Base-by-base conservation (phyloP, 495 filamentous ascomycete species). In the Podospora pseudocomata region DNA sequence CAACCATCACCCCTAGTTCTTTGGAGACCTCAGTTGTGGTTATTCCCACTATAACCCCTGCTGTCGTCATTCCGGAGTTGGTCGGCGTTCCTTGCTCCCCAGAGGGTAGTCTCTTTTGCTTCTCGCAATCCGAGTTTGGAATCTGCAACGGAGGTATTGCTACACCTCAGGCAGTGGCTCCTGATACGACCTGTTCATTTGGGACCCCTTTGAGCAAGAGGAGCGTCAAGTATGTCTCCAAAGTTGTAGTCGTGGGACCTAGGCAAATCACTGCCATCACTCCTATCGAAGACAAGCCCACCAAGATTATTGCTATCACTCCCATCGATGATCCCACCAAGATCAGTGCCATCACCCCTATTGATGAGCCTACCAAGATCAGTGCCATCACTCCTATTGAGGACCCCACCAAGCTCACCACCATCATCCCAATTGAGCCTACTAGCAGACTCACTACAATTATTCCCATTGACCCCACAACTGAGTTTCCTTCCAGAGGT, bases 31-130 rank as follows among this genome's bases (percentile, higher is more conserved):
- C 27, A 13, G 20, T 16, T 32, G 60, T 28, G 20, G 23, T 62
- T 55, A 66, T 7, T 2, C 53, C 66, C 4, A 20, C 61, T 49
- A 15, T 0, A 13, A 49, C 19, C 30, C 13, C 61, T 49, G n/a
- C 7, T 1, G 30, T 23, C 16, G 28, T 32, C 20, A 49, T 63
- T 23, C 28, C 32, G 30, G 61, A 30, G 9, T 27, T 54, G 23
- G 5, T 3, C 32, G 66, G n/a, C 0, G 53, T 39, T 53, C 27
- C 53, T 53, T 72, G 72, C 70, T 67, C 72, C 1, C 20, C 63
- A 3, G 61, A 70, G 18, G 68, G 70, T 2, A 61, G 64, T 9
- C 27, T 74, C 23, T 53, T 74, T 54, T 74, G 72, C 66, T 67
- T 72, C 53, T 62, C 49, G 27, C 23, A 32, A 6, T 60, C 53